Evolutionary conservation across 345 rosid species (phyloP), one percentile per base, ranked within the genome.

Genomic region (Eutrema yunnanense): DNA sequence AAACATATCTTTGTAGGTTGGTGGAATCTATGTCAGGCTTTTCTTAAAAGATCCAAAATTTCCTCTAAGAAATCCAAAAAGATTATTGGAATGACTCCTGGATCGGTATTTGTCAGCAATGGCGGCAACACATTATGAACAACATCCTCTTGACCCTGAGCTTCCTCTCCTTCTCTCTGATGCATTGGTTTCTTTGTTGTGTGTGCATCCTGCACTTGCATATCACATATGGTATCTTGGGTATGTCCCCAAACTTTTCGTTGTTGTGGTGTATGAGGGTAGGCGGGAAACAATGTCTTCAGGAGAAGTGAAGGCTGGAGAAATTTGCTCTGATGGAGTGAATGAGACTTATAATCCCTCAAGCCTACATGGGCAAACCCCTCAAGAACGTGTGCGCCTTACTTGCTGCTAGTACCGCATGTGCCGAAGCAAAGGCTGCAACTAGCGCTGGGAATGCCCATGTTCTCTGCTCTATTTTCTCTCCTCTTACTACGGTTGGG

Each of bases 391-490:
- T 56, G 99, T 95, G 48, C 98, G 98, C 59, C 96, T 95, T 58
- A 83, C 99, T 95, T 76, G 99, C 98, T 32, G 86, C 99, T 36
- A 95, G 99, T 81, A 92, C 92, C 4, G 83, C 82, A 57, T 95
- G 99, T 81, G 99, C 96, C 5, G 99, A 95, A 86, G 99, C 98
- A 69, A 95, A 92, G 99, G 99, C 99, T 42, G 96, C 98, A 58
- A 95, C 99, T 59, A 92, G 98, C 79, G 92, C 75, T 9, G 98
- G 98, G 62, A 79, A 92, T 41, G 96, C 99, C 40, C 98, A 95
- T 96, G 98, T 78, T 52, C 30, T 26, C 12, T 62, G 55, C 53
- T 62, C 37, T 63, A 61, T 59, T 48, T 12, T 54, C 50, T 57
- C 47, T 42, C 62, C 59, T 47, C 16, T 56, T 58, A 49, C n/a